Conservation (phyloP, 1,139 yeast species). For the Suhomyces atakaporum region DNA sequence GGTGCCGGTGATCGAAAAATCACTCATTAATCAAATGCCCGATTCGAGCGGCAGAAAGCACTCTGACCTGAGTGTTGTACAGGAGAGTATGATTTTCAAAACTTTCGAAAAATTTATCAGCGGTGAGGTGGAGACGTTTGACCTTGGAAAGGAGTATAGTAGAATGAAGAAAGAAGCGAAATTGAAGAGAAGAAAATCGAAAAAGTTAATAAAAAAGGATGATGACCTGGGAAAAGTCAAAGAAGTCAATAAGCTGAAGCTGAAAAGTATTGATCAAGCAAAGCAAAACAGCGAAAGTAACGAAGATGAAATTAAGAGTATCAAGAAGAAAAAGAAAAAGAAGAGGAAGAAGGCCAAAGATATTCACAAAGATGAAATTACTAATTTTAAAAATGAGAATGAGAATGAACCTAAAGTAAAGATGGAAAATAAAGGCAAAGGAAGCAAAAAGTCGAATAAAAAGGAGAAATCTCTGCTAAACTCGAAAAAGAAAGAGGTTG, state of each 20-base stretch:
- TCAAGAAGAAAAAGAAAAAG: background rate
- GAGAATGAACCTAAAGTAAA: background rate
- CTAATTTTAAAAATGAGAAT: background rate
- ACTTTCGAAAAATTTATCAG: constrained; percentile 16
- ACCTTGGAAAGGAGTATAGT: constrained; percentile 15
- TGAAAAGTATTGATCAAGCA: background rate
- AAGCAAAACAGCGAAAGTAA: too few species aligned
- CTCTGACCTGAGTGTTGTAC: background rate
- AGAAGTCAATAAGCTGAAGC: background rate
- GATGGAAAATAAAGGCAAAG: background rate
- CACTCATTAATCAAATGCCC: constrained; percentile 29
- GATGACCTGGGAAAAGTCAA: background rate
- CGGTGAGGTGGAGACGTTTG: constrained; percentile 16
- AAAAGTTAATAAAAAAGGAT: constrained; percentile 1
- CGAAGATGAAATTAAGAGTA: constrained; percentile 1
- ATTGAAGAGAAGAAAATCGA: constrained; percentile 13
- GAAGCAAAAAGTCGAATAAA: background rate
- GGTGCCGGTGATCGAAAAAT: constrained; percentile 27
- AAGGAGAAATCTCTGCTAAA: too few species aligned
- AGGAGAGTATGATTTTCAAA: constrained; percentile 15
- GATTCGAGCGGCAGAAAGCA: background rate
- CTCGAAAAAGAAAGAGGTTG: background rate
- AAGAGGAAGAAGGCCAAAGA: constrained; percentile 2
- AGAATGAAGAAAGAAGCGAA: constrained; percentile 11
- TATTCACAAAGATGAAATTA: background rate